A percentile compares a stretch with the other conserved stretches of the same genome.
Evolutionary conservation across 2,329 filamentous ascomycete genomes (phyloP).

Genomic region (Aspergillus sp.): DNA sequence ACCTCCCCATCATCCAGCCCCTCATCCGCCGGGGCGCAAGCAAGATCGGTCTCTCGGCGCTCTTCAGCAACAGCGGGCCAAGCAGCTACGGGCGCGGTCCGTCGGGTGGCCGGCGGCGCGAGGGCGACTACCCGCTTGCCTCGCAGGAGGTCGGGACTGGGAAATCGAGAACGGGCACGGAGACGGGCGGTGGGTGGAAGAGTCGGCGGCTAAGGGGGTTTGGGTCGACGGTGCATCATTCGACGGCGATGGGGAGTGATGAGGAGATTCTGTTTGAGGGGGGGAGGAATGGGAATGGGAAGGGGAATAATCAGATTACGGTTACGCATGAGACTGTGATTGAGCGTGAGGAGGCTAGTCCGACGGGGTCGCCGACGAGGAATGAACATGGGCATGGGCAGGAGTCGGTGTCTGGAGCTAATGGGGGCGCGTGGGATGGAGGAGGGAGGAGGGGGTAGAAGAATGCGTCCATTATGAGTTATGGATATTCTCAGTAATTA

Average conservation of each 20-base stretch:
- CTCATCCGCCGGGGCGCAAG: conserved; percentile 26
- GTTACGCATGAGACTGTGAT: conserved; percentile 29
- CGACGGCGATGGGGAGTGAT: conserved; percentile 29
- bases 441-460: too few species aligned
- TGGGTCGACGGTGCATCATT: conserved; percentile 6
- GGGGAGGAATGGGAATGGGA: too few species aligned
- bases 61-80: conserved; percentile 26
- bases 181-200: not conserved
- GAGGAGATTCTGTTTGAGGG: conserved; percentile 24
- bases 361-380: not conserved
- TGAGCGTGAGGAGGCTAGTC: conserved; percentile 17
- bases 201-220: not conserved
- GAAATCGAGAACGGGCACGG: not conserved
- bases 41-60: conserved; percentile 26
- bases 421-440: too few species aligned
- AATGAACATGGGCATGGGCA: not conserved
- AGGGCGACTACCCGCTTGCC: conserved; percentile 1
- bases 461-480: too few species aligned
- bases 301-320: conserved; percentile 20
- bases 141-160: too few species aligned
- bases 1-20: conserved; percentile 42
- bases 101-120: not conserved
- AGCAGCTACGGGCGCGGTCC: not conserved
- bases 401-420: not conserved
- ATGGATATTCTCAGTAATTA: too few species aligned